Conservation (phyloP, 257 asterid species). For the Fraxinus pennsylvanica region DNA sequence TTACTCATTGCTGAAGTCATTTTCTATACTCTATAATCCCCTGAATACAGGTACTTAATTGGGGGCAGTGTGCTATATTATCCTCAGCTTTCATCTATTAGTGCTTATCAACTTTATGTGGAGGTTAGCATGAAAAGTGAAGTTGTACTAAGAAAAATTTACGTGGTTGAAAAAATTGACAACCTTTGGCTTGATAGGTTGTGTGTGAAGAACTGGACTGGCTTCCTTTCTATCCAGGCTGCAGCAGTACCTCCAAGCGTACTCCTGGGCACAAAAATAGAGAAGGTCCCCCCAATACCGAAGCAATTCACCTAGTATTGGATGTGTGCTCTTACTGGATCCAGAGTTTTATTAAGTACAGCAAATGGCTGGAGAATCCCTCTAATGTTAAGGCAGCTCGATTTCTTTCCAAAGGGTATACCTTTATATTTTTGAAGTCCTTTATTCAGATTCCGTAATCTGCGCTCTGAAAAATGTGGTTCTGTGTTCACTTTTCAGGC, state of each 20-base stretch:
- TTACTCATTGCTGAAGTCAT: not conserved
- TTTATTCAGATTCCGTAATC: conserved; percentile 6
- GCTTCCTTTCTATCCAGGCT: conserved; percentile 94
- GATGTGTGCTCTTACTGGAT: conserved; percentile 93
- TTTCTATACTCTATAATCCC: conserved; percentile 19
- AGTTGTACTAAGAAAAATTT: conserved; percentile 20
- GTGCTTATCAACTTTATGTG: conserved; percentile 98
- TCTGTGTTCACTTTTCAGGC: conserved; percentile 54
- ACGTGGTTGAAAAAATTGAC: conserved; percentile 30
- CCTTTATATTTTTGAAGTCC: conserved; percentile 24
- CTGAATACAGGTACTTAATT: conserved; percentile 70
- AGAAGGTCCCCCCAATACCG: conserved; percentile 65
- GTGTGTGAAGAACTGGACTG: conserved; percentile 99
- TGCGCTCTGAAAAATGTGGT: conserved; percentile 19
- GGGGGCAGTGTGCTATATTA: conserved; percentile 93
- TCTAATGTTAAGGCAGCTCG: conserved; percentile 85
- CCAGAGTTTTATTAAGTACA: conserved; percentile 84
- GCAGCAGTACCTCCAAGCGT: conserved; percentile 45
- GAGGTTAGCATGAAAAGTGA: conserved; percentile 75
- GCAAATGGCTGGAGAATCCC: conserved; percentile 87
- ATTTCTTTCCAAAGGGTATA: conserved; percentile 87
- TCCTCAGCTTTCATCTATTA: conserved; percentile 95
- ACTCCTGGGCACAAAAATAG: conserved; percentile 53
- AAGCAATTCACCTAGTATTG: conserved; percentile 74
- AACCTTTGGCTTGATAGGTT: conserved; percentile 55